phyloP scores from a whole-genome alignment of 2,329 filamentous ascomycete species.

The Fusarium duplospermum region DNA sequence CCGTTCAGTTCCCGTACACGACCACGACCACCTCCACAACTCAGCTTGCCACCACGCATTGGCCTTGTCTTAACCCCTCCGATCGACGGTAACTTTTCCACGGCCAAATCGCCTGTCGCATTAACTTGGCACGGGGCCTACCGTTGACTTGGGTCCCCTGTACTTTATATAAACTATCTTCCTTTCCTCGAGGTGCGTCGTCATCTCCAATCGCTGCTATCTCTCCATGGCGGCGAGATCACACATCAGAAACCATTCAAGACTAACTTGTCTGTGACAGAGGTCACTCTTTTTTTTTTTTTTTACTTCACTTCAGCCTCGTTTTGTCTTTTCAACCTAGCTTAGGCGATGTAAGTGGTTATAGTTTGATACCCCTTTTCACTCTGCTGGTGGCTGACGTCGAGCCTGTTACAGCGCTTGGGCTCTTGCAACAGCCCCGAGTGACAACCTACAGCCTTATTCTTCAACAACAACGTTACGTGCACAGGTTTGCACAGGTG shows the following conservation, averaged over 20 bases:
- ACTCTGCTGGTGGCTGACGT: slow-evolving; percentile 19
- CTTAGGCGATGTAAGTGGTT: neutral
- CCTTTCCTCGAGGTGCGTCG: slow-evolving; percentile 13
- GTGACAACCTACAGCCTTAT: slow-evolving; percentile 12
- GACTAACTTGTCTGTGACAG: neutral
- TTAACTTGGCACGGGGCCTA: slow-evolving; percentile 16
- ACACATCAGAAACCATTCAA: neutral
- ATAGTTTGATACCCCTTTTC: neutral
- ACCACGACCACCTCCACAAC: slow-evolving; percentile 8
- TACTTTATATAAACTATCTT: slow-evolving; percentile 2
- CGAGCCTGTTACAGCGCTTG: slow-evolving; percentile 5
- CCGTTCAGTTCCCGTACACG: slow-evolving; percentile 5
- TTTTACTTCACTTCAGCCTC: neutral
- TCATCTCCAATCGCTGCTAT: neutral
- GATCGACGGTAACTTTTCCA: slow-evolving; percentile 9
- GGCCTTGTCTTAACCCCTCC: slow-evolving; percentile 1
- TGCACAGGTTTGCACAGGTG: slow-evolving; percentile 35
- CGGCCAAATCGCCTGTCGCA: slow-evolving; percentile 19
- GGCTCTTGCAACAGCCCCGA: slow-evolving; percentile 1
- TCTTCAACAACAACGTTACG: slow-evolving; percentile 11
- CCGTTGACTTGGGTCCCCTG: neutral
- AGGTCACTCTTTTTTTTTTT: neutral
- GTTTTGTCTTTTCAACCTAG: neutral
- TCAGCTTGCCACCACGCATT: slow-evolving; percentile 16
- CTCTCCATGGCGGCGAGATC: neutral